Conservation (phyloP, 306 rosid species). For the Sicyos baderoa region DNA sequence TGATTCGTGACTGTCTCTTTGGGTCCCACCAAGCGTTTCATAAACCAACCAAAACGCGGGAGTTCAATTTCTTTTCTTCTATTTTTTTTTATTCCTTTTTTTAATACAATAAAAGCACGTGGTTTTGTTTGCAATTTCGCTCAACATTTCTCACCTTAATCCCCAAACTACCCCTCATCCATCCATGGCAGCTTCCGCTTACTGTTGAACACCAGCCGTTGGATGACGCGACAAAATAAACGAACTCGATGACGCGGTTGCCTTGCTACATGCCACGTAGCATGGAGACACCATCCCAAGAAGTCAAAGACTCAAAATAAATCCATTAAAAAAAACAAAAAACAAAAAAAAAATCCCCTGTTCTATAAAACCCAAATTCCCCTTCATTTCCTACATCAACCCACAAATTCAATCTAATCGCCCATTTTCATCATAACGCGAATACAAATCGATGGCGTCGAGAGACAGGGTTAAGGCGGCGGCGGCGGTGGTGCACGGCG, state of each 20-base stretch:
- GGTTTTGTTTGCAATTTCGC: neutral
- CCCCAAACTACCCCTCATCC: neutral
- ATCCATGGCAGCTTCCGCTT: neutral
- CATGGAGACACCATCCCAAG: neutral
- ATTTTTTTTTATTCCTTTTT: neutral
- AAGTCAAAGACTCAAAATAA: neutral
- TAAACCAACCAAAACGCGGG: too few relatives aligned
- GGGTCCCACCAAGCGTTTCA: neutral
- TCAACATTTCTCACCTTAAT: neutral
- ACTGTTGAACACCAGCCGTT: neutral
- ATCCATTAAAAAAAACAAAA: neutral
- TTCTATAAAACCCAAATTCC: constrained; percentile 8
- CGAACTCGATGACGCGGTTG: neutral
- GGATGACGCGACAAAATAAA: neutral
- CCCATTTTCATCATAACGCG: too few relatives aligned
- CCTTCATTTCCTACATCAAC: neutral
- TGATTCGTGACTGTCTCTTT: neutral
- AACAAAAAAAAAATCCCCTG: neutral
- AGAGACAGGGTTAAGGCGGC: constrained; percentile 24
- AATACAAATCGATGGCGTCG: constrained; percentile 39
- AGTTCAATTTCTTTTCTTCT: too few relatives aligned
- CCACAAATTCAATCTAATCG: too few relatives aligned
- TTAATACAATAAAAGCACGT: neutral
- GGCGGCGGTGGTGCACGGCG: too few relatives aligned
- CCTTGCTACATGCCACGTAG: neutral